Conservation (phyloP, 768 basidiomycete species). For the Hortiboletus campestris region DNA sequence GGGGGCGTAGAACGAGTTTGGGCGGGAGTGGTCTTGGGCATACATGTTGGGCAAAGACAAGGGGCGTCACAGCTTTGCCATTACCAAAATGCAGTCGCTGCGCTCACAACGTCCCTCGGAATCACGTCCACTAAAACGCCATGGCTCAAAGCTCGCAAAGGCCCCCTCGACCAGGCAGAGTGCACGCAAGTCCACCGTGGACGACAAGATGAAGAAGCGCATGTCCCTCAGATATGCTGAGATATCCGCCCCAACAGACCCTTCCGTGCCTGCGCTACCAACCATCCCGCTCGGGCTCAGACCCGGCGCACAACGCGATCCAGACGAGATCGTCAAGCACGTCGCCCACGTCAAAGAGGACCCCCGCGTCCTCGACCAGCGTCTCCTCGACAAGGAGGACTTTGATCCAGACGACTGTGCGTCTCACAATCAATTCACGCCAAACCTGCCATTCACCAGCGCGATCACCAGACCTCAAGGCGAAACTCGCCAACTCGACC, state of each 20-base stretch:
- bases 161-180: constrained; percentile 35
- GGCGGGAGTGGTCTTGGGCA: constrained; percentile 29
- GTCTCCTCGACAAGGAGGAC: constrained; percentile 66
- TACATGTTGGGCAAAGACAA: constrained; percentile 26
- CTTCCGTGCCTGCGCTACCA: constrained; percentile 55
- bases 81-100: constrained; percentile 52
- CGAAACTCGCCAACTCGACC: constrained; percentile 87
- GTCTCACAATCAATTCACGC: constrained; percentile 30
- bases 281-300: constrained; percentile 48
- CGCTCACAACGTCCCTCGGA: constrained; percentile 52
- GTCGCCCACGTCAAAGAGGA: constrained; percentile 47
- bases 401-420: constrained; percentile 90
- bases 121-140: constrained; percentile 35
- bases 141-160: constrained; percentile 33
- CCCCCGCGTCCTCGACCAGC: constrained; percentile 56
- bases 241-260: constrained; percentile 67
- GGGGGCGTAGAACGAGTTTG: constrained; percentile 34
- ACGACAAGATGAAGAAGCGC: constrained; percentile 95
- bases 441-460: background rate
- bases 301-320: constrained; percentile 35
- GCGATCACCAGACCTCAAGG: constrained; percentile 58
- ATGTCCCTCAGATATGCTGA: constrained; percentile 94
- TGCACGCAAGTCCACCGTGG: constrained; percentile 47
- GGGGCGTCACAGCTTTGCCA: constrained; percentile 12
- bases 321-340: constrained; percentile 50